phyloP scores from a whole-genome alignment of 106 monocot genomes.

The Amphibolis antarctica region DNA sequence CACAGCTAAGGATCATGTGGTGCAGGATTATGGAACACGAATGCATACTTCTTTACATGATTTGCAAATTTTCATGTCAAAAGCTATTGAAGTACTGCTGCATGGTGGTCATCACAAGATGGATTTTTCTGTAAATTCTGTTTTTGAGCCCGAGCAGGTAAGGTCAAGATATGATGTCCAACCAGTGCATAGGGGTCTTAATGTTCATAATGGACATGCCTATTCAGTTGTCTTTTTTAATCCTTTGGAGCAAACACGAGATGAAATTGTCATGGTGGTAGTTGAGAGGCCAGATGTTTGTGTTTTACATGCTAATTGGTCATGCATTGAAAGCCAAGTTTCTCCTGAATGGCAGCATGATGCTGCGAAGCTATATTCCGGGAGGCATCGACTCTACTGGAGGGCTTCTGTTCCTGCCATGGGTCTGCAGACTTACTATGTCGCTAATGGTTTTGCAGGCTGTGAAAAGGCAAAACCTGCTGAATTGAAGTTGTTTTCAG shows the following conservation, averaged over 20 bases:
- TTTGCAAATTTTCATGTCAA: constrained; percentile 78
- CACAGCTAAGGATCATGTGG: constrained; percentile 90
- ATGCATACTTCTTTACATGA: constrained; percentile 86
- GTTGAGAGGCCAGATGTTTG: constrained; percentile 51
- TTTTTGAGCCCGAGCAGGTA: constrained; percentile 68
- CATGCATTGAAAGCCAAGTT: constrained; percentile 68
- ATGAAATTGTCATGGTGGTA: constrained; percentile 81
- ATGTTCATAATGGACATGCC: constrained; percentile 29
- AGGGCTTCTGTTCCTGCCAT: constrained; percentile 80
- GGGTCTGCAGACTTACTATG: constrained; percentile 83
- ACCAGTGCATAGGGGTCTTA: constrained; percentile 51
- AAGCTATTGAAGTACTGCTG: constrained; percentile 65
- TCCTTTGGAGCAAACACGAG: constrained; percentile 72
- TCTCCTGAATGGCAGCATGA: constrained; percentile 71
- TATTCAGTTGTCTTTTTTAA: constrained; percentile 65
- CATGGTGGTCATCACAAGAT: constrained; percentile 44
- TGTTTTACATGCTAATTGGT: constrained; percentile 52
- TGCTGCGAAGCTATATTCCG: constrained; percentile 30
- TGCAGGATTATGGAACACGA: constrained; percentile 76
- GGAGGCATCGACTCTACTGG: constrained; percentile 82
- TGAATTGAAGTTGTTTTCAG: constrained; percentile 34
- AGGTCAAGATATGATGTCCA: constrained; percentile 88
- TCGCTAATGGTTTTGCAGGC: constrained; percentile 31
- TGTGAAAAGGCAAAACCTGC: constrained; percentile 65
- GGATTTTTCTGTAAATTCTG: constrained; percentile 48